Conservation (phyloP, 2,329 filamentous ascomycete species). For the Diaporthe amygdali region DNA sequence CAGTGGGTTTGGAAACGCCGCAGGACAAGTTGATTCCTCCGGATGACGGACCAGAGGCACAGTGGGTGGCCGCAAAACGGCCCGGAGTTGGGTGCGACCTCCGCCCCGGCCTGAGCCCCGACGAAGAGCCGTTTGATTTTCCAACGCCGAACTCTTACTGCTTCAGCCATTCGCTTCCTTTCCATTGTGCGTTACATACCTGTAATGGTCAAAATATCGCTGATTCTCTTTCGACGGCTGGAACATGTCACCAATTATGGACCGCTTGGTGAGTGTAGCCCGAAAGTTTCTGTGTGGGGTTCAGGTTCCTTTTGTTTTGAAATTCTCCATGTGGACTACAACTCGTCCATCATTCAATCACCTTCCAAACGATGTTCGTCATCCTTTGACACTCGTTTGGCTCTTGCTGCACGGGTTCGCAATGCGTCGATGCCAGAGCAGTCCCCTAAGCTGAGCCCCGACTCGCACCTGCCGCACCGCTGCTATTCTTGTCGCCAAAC, state of each 20-base stretch:
- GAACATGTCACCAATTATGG: background rate
- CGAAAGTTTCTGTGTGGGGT: background rate
- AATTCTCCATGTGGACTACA: background rate
- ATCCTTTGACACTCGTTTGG: background rate
- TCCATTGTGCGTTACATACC: background rate
- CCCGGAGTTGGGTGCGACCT: background rate
- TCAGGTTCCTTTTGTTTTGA: background rate
- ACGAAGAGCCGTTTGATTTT: conserved; percentile 1
- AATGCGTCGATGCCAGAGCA: background rate
- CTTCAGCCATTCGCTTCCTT: background rate
- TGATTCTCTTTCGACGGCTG: background rate
- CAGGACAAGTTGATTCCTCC: background rate
- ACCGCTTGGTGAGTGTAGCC: background rate
- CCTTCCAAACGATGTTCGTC: conserved; percentile 22
- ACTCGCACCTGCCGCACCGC: background rate
- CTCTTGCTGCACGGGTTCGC: background rate
- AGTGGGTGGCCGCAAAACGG: background rate
- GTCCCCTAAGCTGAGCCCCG: conserved; percentile 19
- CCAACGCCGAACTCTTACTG: conserved; percentile 1
- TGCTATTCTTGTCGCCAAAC: conserved; percentile 33
- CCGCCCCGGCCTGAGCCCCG: background rate
- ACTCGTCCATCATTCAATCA: background rate
- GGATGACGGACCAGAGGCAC: background rate
- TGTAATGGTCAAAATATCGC: background rate
- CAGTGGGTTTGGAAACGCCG: background rate